These are phyloP conservation scores for Helichrysum umbraculigerum DNA, from an alignment of 129 eudicot genomes.

Conservation along the genomic window DNA sequence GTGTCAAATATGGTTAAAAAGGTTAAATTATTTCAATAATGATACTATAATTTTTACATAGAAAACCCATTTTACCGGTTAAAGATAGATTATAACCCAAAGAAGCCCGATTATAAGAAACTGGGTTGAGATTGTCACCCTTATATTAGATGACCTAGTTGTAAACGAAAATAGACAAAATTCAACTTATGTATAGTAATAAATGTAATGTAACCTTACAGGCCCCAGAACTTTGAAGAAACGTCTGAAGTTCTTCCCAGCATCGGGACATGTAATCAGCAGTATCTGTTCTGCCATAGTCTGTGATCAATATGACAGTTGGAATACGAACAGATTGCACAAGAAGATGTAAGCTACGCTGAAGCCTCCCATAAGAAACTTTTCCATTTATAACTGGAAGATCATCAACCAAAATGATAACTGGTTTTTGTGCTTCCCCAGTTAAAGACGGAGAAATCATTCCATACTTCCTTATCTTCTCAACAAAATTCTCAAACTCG, in stretches of 20 bases:
- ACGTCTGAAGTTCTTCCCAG: slow-evolving; percentile 78
- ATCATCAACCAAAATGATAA: slow-evolving; percentile 79
- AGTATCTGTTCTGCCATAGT: slow-evolving; percentile 65
- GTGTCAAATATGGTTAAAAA: neutral
- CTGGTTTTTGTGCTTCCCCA: slow-evolving; percentile 36
- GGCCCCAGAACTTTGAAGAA: slow-evolving; percentile 79
- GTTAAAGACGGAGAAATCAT: slow-evolving; percentile 48
- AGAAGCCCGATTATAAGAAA: neutral
- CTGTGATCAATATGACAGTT: slow-evolving; percentile 79
- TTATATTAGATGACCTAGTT: too few species aligned
- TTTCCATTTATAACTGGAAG: slow-evolving; percentile 85
- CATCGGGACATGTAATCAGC: slow-evolving; percentile 52
- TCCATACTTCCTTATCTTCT: slow-evolving; percentile 57
- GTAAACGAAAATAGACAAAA: neutral
- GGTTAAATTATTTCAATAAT: neutral
- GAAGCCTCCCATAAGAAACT: slow-evolving; percentile 59
- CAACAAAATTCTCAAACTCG: slow-evolving; percentile 87
- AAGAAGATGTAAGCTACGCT: slow-evolving; percentile 69
- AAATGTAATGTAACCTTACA: slow-evolving; percentile 83
- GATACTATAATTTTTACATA: neutral
- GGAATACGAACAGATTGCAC: slow-evolving; percentile 73
- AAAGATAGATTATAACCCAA: neutral
- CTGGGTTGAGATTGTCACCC: neutral
- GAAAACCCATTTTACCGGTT: neutral
- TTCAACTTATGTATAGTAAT: slow-evolving; percentile 15